Base-by-base conservation (phyloP, 805 yeast species). In the Candida oleophila region DNA sequence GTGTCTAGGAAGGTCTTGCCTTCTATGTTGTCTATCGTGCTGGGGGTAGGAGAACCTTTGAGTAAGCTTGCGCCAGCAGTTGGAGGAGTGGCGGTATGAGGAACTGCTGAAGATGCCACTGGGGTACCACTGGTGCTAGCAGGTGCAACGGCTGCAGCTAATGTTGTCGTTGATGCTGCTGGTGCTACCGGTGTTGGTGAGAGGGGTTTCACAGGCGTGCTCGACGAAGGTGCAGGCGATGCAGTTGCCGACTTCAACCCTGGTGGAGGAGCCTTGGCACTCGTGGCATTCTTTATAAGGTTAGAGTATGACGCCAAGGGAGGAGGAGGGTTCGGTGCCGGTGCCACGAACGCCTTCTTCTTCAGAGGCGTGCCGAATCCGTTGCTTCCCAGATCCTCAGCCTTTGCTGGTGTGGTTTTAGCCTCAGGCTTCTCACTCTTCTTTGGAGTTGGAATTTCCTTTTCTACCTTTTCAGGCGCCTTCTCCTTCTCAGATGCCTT, bases 191-290 rank as follows among this genome's bases (percentile, higher is more conserved):
- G 8, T 15, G 37, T 14, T 34, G 16, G 45, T n/a, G 40, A 39
- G 16, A 39, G 50, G 52, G n/a, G 58, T 32, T 43, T 47, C 37
- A 43, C 62, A 41, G 52, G 47, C 44, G 45, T 51, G 47, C 34
- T 56, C 11, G 56, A 51, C 3, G 55, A 55, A 3, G 59, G 45
- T 8, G 59, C 54, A 15, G 71, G 62, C 14, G 69, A 58, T 28
- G 63, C 50, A 5, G 65, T 50, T 49, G 55, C 60, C 49, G 49
- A 64, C 52, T 43, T 61, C 52, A 45, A 56, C 33, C 47, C 65
- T 50, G 58, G 58, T 36, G 55, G 65, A 42, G 52, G 43, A 25
- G 54, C 39, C 11, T 43, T 44, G 37, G 55, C 41, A 38, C 32
- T 22, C 22, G 43, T 41, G 4, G 45, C 45, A 34, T 25, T 42